A percentile compares a stretch with the other conserved stretches of the same genome.
Evolutionary conservation across 2,329 filamentous ascomycete genomes (phyloP).

Genomic region (Ophiostoma fasciatum): DNA sequence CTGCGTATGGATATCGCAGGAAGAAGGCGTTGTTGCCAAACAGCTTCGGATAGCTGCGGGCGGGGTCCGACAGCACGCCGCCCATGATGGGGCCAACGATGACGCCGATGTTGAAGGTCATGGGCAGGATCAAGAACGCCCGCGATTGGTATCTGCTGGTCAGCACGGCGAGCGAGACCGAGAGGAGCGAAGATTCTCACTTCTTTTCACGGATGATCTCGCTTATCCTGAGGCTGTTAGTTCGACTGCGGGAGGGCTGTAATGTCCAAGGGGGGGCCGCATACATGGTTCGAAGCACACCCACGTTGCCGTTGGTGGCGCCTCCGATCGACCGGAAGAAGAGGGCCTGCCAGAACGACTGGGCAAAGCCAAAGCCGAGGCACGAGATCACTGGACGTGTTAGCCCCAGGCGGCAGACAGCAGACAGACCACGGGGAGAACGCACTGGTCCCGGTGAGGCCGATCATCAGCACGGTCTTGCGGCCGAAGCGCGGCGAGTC

Average conservation of each 20-base stretch:
- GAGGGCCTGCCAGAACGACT: slow-evolving; percentile 44
- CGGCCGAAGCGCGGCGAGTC: slow-evolving; percentile 50
- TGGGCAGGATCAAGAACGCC: slow-evolving; percentile 32
- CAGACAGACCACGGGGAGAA: background rate
- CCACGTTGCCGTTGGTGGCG: slow-evolving; percentile 57
- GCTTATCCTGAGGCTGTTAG: slow-evolving; percentile 28
- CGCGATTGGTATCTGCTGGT: slow-evolving; percentile 24
- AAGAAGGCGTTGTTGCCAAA: slow-evolving; percentile 35
- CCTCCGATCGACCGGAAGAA: slow-evolving; percentile 52
- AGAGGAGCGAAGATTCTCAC: slow-evolving; percentile 12
- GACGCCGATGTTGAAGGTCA: slow-evolving; percentile 58
- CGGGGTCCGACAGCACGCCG: slow-evolving; percentile 30
- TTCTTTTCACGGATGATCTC: slow-evolving; percentile 29
- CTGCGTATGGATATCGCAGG: slow-evolving; percentile 34
- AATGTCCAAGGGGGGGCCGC: slow-evolving; percentile 1
- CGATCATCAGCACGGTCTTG: slow-evolving; percentile 66
- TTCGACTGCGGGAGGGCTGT: background rate
- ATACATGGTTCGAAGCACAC: slow-evolving; percentile 58
- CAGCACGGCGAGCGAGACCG: background rate
- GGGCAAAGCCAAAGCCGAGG: slow-evolving; percentile 57
- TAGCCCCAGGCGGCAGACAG: background rate
- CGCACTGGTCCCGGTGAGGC: slow-evolving; percentile 49
- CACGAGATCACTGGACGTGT: slow-evolving; percentile 33
- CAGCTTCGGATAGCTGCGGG: slow-evolving; percentile 24
- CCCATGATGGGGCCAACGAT: slow-evolving; percentile 41